Percentiles rank a stretch among this genome's conserved stretches.
phyloP scores from a whole-genome alignment of 345 rosid genomes.

The Gossypium stocksii region DNA sequence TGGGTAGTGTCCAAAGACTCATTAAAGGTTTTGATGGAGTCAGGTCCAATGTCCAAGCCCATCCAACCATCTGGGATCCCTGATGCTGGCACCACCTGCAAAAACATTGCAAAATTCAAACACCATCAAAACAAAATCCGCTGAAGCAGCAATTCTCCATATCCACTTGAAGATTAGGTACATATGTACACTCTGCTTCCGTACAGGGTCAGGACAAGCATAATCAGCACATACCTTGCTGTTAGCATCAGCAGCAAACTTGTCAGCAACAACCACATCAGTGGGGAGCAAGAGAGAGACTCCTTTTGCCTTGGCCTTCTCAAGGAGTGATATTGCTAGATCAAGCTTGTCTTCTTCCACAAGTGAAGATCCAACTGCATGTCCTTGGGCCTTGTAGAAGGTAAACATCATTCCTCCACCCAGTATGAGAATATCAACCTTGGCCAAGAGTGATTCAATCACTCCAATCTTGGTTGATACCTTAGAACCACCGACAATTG shows the following conservation, averaged over 20 bases:
- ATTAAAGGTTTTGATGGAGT: slow-evolving; percentile 62
- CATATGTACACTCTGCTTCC: neutral
- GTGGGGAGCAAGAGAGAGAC: slow-evolving; percentile 78
- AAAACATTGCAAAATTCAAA: neutral
- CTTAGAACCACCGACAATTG: slow-evolving; percentile 93
- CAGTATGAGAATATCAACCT: slow-evolving; percentile 71
- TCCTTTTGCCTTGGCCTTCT: slow-evolving; percentile 88
- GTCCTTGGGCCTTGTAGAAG: slow-evolving; percentile 96
- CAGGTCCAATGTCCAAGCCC: slow-evolving; percentile 95
- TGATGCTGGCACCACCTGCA: slow-evolving; percentile 74
- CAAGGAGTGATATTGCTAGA: slow-evolving; percentile 72
- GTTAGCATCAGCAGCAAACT: slow-evolving; percentile 86
- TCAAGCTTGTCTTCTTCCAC: slow-evolving; percentile 95
- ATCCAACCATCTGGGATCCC: slow-evolving; percentile 90
- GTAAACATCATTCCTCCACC: slow-evolving; percentile 99
- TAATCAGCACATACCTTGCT: slow-evolving; percentile 56
- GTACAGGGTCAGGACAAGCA: neutral
- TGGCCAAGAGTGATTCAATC: slow-evolving; percentile 81
- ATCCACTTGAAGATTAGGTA: neutral
- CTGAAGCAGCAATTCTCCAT: neutral
- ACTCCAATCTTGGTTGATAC: slow-evolving; percentile 93
- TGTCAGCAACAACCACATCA: slow-evolving; percentile 86
- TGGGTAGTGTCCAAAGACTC: slow-evolving; percentile 65
- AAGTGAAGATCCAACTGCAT: slow-evolving; percentile 75
- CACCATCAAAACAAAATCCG: neutral